These are phyloP conservation scores for Aspergillus heteromorphus DNA, from an alignment of 495 filamentous ascomycete genomes.

Conservation along the genomic window DNA sequence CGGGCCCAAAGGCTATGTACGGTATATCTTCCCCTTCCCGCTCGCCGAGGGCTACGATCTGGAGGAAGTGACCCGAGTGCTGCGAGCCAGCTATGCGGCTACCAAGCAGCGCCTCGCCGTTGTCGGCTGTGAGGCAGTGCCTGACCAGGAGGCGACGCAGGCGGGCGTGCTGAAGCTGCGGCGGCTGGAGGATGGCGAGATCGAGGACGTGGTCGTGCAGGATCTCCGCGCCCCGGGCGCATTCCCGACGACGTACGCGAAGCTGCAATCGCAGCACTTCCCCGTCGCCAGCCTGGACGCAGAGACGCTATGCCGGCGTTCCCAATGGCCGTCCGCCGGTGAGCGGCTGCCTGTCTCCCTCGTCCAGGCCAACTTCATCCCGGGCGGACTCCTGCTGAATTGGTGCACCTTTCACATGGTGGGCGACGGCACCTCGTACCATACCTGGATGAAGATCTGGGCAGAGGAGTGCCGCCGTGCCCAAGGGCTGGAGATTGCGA, in stretches of 20 bases:
- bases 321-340: conserved; percentile 26
- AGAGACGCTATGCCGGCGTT: conserved; percentile 23
- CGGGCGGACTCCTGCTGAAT: conserved; percentile 21
- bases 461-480: conserved; percentile 31
- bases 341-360: conserved; percentile 24
- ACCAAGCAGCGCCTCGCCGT: conserved; percentile 23
- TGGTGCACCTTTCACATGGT: conserved; percentile 29
- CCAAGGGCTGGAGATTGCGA: conserved; percentile 20
- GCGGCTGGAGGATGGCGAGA: conserved; percentile 8
- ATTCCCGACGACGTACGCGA: conserved; percentile 17
- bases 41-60: conserved; percentile 20
- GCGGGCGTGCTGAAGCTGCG: conserved; percentile 26
- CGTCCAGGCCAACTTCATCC: conserved; percentile 36
- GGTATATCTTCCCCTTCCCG: conserved; percentile 27
- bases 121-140: conserved; percentile 27
- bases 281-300: conserved; percentile 27
- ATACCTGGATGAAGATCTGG: conserved; percentile 28
- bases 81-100: conserved; percentile 23
- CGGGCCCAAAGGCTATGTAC: conserved; percentile 31
- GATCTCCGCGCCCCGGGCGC: conserved; percentile 22
- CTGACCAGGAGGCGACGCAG: conserved; percentile 21
- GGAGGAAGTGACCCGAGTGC: conserved; percentile 18
- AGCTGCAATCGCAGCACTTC: conserved; percentile 28
- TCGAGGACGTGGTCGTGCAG: conserved; percentile 16
- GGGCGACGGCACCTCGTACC: conserved; percentile 28